phyloP scores from a whole-genome alignment of 2,329 filamentous ascomycete genomes.

The Fusarium dlaminii region DNA sequence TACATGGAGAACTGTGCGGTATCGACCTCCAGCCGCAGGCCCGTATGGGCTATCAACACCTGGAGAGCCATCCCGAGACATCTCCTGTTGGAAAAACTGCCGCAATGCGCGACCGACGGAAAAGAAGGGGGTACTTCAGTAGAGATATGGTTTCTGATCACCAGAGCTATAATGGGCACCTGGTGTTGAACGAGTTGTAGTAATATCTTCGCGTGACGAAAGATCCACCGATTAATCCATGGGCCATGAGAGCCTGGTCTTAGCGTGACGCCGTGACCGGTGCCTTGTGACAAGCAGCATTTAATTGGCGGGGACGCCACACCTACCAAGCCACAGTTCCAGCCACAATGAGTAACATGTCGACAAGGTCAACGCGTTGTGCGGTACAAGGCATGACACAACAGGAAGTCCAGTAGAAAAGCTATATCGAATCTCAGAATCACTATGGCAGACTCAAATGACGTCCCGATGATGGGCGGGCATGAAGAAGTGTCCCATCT shows the following conservation, averaged over 20 bases:
- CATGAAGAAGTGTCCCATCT: conserved; percentile 53
- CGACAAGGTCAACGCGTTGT: conserved; percentile 12
- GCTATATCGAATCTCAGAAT: neutral
- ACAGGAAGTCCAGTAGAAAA: neutral
- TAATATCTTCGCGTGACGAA: conserved; percentile 42
- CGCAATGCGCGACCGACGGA: conserved; percentile 40
- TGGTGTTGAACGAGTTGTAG: conserved; percentile 23
- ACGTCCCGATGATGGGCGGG: conserved; percentile 41
- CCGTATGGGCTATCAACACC: conserved; percentile 92
- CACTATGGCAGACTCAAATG: conserved; percentile 43
- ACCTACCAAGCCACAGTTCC: conserved; percentile 15
- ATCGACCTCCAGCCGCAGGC: conserved; percentile 84
- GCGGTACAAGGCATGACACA: neutral
- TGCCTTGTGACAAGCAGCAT: conserved; percentile 45
- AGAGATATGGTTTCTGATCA: conserved; percentile 20
- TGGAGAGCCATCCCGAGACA: conserved; percentile 83
- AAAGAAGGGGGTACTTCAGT: conserved; percentile 12
- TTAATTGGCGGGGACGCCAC: conserved; percentile 36
- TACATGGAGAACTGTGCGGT: conserved; percentile 79
- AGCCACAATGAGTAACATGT: conserved; percentile 20
- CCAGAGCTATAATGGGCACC: conserved; percentile 17
- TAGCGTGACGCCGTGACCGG: conserved; percentile 48
- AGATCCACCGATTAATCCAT: conserved; percentile 26
- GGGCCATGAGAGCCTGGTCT: conserved; percentile 36
- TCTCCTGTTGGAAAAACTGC: conserved; percentile 50